A percentile compares a stretch with the other conserved stretches of the same genome.
phyloP scores from a whole-genome alignment of 768 basidiomycete genomes.

The Hemileccinum impolitum region DNA sequence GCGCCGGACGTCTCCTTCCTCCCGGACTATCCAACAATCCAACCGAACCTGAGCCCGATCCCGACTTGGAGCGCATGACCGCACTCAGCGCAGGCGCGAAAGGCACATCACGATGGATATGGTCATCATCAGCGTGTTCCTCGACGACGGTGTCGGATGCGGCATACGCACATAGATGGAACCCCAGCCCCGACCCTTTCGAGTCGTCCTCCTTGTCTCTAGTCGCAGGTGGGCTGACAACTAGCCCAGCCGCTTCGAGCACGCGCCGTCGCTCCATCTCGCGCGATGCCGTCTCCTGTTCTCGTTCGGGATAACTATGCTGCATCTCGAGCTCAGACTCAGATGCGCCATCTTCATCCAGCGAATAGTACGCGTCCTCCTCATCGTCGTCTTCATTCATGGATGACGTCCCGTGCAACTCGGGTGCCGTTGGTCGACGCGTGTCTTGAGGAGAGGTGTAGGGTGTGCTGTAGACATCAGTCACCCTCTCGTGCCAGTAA shows the following conservation, averaged over 20 bases:
- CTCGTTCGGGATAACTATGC: conserved; percentile 18
- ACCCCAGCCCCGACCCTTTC: background rate
- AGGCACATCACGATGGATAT: background rate
- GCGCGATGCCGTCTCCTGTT: conserved; percentile 51
- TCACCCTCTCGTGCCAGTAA: conserved; percentile 3
- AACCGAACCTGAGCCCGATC: conserved; percentile 21
- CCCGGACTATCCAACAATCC: conserved; percentile 39
- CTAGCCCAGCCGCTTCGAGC: conserved; percentile 84
- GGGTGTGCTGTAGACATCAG: conserved; percentile 25
- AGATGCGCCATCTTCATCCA: conserved; percentile 24
- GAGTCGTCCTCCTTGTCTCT: background rate
- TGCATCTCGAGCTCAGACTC: conserved; percentile 2
- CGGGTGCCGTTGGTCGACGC: conserved; percentile 4
- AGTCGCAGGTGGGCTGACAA: conserved; percentile 46
- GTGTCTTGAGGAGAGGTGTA: conserved; percentile 17
- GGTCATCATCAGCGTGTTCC: background rate
- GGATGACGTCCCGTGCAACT: conserved; percentile 8
- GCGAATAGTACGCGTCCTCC: conserved; percentile 32
- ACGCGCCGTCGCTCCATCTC: conserved; percentile 78
- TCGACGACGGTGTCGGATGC: conserved; percentile 11
- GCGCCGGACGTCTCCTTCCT: conserved; percentile 27
- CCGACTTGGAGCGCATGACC: conserved; percentile 6
- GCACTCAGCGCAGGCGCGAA: background rate
- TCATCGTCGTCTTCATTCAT: conserved; percentile 29
- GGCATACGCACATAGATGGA: conserved; percentile 23